Evolutionary conservation across 1,139 yeast species (phyloP).

Genomic region (Pichia sp.): DNA sequence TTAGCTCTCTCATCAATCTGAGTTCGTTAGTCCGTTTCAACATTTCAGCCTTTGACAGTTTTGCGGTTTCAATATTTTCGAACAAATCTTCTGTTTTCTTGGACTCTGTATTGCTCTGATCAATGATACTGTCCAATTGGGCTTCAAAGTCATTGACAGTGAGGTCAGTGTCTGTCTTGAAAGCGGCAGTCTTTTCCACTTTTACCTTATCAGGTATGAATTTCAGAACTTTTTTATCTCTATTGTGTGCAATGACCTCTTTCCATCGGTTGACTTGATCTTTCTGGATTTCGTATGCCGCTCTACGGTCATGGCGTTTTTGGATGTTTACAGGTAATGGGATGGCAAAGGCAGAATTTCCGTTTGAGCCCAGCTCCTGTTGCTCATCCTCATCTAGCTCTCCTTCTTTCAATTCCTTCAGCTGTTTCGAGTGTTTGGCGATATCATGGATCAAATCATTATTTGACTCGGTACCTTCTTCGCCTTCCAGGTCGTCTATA

Average conservation of each 20-base stretch:
- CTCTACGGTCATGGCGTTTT: slow-evolving; percentile 79
- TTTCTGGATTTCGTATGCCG: slow-evolving; percentile 85
- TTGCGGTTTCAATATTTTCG: slow-evolving; percentile 83
- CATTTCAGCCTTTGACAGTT: slow-evolving; percentile 76
- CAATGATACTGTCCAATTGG: slow-evolving; percentile 58
- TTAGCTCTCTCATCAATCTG: slow-evolving; percentile 87
- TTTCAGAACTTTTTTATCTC: slow-evolving; percentile 78
- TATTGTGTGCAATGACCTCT: slow-evolving; percentile 71
- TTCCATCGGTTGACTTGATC: slow-evolving; percentile 87
- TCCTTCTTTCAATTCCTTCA: slow-evolving; percentile 2
- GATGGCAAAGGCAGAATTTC: slow-evolving; percentile 55
- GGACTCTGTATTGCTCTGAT: slow-evolving; percentile 70
- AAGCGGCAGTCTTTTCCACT: slow-evolving; percentile 47
- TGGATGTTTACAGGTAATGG: slow-evolving; percentile 87
- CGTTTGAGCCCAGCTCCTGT: slow-evolving; percentile 24
- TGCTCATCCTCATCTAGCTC: slow-evolving; percentile 29
- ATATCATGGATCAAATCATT: slow-evolving; percentile 17
- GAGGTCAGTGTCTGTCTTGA: slow-evolving; percentile 43
- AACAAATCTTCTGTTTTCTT: slow-evolving; percentile 67
- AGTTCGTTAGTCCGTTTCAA: slow-evolving; percentile 74
- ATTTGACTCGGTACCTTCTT: slow-evolving; percentile 35
- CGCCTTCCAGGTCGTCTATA: slow-evolving; percentile 43
- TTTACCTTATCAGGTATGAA: slow-evolving; percentile 55
- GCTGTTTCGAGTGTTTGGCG: slow-evolving; percentile 12
- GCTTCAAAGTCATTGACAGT: slow-evolving; percentile 64